phyloP scores from a whole-genome alignment of 371 early-diverging fungal genomes.

The Syncephalastrum contaminatum region DNA sequence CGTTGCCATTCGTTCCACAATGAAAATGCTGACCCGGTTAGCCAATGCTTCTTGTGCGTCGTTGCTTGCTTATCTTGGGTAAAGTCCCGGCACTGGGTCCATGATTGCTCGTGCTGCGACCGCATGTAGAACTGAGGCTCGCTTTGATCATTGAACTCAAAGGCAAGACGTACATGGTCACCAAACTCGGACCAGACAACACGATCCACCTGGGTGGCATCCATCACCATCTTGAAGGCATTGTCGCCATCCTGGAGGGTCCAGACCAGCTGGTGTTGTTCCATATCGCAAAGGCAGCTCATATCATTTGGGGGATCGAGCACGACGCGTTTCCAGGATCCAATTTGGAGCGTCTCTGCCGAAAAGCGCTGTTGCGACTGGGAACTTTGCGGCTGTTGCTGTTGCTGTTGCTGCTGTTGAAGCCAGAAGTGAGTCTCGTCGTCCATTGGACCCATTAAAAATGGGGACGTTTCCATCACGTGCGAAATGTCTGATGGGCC shows the following conservation, averaged over 20 bases:
- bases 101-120: constrained; percentile 6
- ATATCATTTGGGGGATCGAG: constrained; percentile 49
- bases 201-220: constrained; percentile 29
- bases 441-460: neutral
- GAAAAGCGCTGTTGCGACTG: constrained; percentile 20
- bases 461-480: neutral
- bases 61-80: constrained; percentile 43
- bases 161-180: too few relatives aligned
- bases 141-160: too few relatives aligned
- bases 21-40: too few relatives aligned
- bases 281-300: constrained; percentile 54
- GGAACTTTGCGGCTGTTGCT: neutral
- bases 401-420: neutral
- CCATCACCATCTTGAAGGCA: constrained; percentile 70
- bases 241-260: constrained; percentile 62
- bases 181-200: too few relatives aligned
- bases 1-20: too few relatives aligned
- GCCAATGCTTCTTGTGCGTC: too few relatives aligned
- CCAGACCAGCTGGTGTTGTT: constrained; percentile 59
- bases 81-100: constrained; percentile 44
- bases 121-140: too few relatives aligned
- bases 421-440: neutral
- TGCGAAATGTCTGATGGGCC: constrained; percentile 16
- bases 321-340: constrained; percentile 75
- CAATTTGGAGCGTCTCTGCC: constrained; percentile 67